Base-by-base conservation (phyloP, 331 rosid species). In the Ulmus americana region DNA sequence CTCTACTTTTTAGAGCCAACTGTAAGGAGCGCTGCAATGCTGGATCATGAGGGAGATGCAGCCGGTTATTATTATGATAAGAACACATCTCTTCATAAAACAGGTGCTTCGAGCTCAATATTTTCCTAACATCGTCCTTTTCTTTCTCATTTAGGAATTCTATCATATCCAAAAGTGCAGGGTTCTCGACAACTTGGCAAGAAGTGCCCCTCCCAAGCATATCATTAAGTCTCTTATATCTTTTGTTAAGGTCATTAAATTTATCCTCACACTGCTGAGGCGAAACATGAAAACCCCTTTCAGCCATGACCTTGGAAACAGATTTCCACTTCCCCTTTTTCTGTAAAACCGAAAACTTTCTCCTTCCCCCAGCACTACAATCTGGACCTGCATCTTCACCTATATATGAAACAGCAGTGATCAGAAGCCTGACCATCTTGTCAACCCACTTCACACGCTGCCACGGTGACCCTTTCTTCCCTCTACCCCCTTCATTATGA, bases 221-320 rank as follows among this genome's bases (percentile, higher is more conserved):
- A 52, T 88, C 97, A 16, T 88, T 86, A 65, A 91, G 96, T 64
- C 75, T 81, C 77, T 91, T 88, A 59, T 91, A 91, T 76, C 97
- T 80, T 76, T 91, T 91, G 73, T 86, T 88, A 57, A 88, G 96
- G 73, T 91, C 97, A 58, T 91, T 91, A 66, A 91, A 88, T 50
- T 91, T 91, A 80, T 88, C 97, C 84, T 91, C 97, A 67, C 97
- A 91, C 68, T 91, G 95, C 83, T 88, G 97, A 6, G 97, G 97
- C 6, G 97, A 91, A 70, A 91, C 97, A 73, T 77, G 87, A 68
- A 43, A 74, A 60, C 88, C 84, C 76, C 97, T 91, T 79, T 91
- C 92, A 51, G 92, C 95, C 92, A 91, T 88, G 70, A 81, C 96
- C 84, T 84, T 91, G 57, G 97, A 91, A 56, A 91, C 76, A 44